Conservation (phyloP, 257 asterid genomes). For the Sherardia arvensis region DNA sequence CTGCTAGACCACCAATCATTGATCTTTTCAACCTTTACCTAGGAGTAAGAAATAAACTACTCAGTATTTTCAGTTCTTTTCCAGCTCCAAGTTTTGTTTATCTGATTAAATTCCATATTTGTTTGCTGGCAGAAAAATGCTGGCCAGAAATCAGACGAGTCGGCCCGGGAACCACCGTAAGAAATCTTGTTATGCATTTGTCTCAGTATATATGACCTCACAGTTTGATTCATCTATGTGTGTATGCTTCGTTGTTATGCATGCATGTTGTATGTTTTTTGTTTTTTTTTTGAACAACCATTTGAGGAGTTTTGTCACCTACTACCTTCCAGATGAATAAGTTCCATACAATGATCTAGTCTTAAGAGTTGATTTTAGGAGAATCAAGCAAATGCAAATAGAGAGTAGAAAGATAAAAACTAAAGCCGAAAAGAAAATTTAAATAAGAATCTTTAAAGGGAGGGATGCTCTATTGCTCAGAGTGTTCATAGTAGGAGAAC, state of each 20-base stretch:
- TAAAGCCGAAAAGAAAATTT: neutral
- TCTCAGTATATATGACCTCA: neutral
- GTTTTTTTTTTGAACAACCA: too few relatives aligned
- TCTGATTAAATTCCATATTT: neutral
- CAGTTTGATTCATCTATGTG: neutral
- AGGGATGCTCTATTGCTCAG: neutral
- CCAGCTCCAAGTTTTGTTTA: neutral
- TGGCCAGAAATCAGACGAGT: constrained; percentile 58
- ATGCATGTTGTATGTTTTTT: neutral
- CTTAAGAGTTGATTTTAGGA: neutral
- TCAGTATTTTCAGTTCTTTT: neutral
- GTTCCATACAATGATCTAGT: neutral
- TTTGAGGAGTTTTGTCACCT: too few relatives aligned
- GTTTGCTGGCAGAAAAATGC: constrained; percentile 38
- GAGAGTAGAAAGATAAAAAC: neutral
- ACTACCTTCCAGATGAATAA: neutral
- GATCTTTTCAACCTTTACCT: constrained; percentile 76
- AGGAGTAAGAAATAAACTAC: constrained; percentile 37
- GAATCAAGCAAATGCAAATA: neutral
- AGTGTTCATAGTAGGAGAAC: neutral
- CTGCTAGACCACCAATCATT: constrained; percentile 60
- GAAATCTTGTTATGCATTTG: constrained; percentile 19
- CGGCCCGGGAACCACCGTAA: constrained; percentile 70
- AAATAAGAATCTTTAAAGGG: neutral
- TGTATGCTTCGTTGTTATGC: too few relatives aligned